A percentile compares a stretch with the other conserved stretches of the same genome.
These are phyloP conservation scores for Dissoconium aciculare DNA, from an alignment of 2,329 filamentous ascomycete genomes.

Conservation along the genomic window DNA sequence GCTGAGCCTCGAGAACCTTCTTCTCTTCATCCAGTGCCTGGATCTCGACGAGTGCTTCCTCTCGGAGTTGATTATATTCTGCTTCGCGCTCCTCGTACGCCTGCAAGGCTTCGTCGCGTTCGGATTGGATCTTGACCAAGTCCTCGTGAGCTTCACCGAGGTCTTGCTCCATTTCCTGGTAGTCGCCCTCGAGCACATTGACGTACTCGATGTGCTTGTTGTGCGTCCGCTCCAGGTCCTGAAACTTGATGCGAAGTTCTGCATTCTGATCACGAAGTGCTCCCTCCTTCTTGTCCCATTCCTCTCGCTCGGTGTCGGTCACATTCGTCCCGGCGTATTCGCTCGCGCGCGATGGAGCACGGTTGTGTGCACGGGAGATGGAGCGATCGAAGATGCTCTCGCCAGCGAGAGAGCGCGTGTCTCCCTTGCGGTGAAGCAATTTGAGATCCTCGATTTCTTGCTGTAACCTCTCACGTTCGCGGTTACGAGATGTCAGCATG, in stretches of 20 bases:
- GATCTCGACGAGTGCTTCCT: conserved; percentile 45
- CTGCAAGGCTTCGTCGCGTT: conserved; percentile 72
- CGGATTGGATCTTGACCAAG: conserved; percentile 59
- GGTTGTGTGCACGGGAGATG: conserved; percentile 59
- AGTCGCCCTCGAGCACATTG: conserved; percentile 53
- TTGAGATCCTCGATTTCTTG: conserved; percentile 97
- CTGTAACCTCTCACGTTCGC: conserved; percentile 86
- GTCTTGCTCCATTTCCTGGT: conserved; percentile 61
- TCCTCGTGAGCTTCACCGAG: conserved; percentile 67
- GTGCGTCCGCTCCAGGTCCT: conserved; percentile 71
- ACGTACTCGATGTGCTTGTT: conserved; percentile 68
- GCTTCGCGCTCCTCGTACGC: conserved; percentile 52
- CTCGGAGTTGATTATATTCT: conserved; percentile 37
- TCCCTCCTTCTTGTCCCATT: conserved; percentile 70
- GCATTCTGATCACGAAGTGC: conserved; percentile 76
- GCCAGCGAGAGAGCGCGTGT: conserved; percentile 47
- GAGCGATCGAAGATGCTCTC: conserved; percentile 93
- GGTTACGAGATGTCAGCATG: conserved; percentile 90
- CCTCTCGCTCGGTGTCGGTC: conserved; percentile 69
- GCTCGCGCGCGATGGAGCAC: conserved; percentile 61
- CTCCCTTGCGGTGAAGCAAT: conserved; percentile 62
- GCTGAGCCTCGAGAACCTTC: conserved; percentile 24
- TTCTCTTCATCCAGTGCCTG: conserved; percentile 33
- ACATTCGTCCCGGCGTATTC: conserved; percentile 43
- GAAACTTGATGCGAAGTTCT: conserved; percentile 72